A percentile compares a stretch with the other conserved stretches of the same genome.
Conservation (phyloP, 2,329 filamentous ascomycete species). For the Plenodomus biglobosus region DNA sequence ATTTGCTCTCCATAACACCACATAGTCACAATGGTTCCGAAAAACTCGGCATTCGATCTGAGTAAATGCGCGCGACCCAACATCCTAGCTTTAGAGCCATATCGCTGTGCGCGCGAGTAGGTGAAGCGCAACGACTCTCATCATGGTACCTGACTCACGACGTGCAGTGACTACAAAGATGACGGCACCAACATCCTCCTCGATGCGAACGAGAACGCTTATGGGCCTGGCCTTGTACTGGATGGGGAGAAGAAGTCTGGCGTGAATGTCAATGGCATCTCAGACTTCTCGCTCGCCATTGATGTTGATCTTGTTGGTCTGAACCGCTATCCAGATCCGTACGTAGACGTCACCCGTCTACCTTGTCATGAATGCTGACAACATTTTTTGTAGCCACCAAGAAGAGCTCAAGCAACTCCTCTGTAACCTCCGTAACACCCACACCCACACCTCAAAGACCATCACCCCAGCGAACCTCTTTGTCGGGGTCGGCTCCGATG, state of each 20-base stretch:
- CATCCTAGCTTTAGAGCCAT: constrained; percentile 56
- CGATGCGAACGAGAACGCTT: constrained; percentile 97
- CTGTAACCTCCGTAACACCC: constrained; percentile 83
- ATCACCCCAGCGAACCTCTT: constrained; percentile 84
- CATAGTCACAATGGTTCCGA: constrained; percentile 25
- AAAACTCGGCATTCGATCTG: constrained; percentile 49
- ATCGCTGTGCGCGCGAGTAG: constrained; percentile 58
- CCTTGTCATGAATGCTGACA: constrained; percentile 1
- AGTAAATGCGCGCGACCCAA: constrained; percentile 55
- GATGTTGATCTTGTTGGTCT: constrained; percentile 77
- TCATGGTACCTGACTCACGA: constrained; percentile 14
- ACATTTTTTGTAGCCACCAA: constrained; percentile 64
- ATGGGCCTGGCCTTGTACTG: constrained; percentile 73
- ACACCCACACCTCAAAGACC: constrained; percentile 72
- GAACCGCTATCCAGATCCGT: constrained; percentile 92
- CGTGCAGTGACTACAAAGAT: constrained; percentile 90
- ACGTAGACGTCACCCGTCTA: constrained; percentile 21
- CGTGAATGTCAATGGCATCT: constrained; percentile 44
- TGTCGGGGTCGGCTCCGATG: constrained; percentile 92
- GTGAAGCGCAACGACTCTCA: constrained; percentile 26
- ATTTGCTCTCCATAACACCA: background rate
- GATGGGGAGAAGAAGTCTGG: constrained; percentile 52
- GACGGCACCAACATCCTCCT: constrained; percentile 94
- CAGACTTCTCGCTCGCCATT: constrained; percentile 48
- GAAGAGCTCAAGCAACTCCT: constrained; percentile 80